Conservation (phyloP, 495 filamentous ascomycete species). For the Penicillium maclennaniae region DNA sequence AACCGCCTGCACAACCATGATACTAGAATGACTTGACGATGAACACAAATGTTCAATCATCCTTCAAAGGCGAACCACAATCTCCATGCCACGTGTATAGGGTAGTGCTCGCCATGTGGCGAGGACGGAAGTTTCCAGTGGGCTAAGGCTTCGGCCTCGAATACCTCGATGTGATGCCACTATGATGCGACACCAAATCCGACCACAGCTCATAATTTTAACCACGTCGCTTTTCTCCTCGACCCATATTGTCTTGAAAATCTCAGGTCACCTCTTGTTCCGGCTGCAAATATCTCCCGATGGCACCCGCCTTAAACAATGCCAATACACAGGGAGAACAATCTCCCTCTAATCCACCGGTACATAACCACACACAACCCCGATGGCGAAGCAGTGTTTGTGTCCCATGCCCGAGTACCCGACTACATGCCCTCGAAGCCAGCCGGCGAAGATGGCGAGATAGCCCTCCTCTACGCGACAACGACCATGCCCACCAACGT, state of each 20-base stretch:
- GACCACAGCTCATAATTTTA: background rate
- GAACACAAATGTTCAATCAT: background rate
- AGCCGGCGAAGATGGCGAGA: constrained; percentile 33
- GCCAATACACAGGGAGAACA: constrained; percentile 16
- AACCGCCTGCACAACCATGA: background rate
- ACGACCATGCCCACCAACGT: constrained; percentile 26
- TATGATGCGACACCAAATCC: constrained; percentile 9
- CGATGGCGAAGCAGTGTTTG: constrained; percentile 38
- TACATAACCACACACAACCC: constrained; percentile 41
- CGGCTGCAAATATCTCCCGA: background rate
- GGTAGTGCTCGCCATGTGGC: background rate
- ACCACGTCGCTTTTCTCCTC: background rate
- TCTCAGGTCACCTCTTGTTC: background rate
- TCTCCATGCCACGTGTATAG: background rate
- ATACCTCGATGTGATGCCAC: constrained; percentile 17
- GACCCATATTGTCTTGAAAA: background rate
- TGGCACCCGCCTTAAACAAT: constrained; percentile 1
- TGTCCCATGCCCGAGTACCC: constrained; percentile 33
- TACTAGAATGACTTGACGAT: background rate
- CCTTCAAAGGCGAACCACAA: no score
- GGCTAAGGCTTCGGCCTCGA: background rate
- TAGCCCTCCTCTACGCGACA: constrained; percentile 40
- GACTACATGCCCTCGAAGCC: constrained; percentile 29
- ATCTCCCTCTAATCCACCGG: constrained; percentile 36
- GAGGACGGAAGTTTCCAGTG: background rate